Conservation (phyloP, 179 eudicot genomes). For the Silene noctiflora region DNA sequence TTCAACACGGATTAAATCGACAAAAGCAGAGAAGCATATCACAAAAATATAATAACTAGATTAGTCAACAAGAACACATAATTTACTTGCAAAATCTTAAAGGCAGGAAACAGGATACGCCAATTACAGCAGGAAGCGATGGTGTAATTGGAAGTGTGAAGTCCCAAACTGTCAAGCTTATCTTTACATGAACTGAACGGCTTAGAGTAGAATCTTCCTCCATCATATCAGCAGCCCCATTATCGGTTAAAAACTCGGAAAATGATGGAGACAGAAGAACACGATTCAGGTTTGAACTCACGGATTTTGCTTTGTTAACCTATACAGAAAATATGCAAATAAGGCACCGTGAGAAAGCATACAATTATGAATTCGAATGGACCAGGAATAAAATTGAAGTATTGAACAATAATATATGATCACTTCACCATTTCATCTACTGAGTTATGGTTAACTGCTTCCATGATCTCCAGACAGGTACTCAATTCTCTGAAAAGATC, state of each 20-base stretch:
- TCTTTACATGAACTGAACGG: conserved; percentile 65
- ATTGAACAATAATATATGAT: background rate
- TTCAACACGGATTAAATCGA: background rate
- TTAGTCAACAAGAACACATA: conserved; percentile 6
- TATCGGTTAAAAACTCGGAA: conserved; percentile 70
- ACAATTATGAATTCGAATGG: conserved; percentile 7
- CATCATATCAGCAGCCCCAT: conserved; percentile 84
- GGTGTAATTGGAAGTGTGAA: conserved; percentile 86
- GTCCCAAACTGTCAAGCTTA: conserved; percentile 91
- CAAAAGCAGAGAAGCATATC: background rate
- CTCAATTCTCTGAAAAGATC: conserved; percentile 61
- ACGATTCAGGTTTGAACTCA: conserved; percentile 65
- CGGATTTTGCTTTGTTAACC: conserved; percentile 81
- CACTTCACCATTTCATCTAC: conserved; percentile 66
- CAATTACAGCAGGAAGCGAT: conserved; percentile 96
- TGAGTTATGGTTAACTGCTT: conserved; percentile 54
- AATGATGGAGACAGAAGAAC: conserved; percentile 77
- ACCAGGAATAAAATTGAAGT: background rate
- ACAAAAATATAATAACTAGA: background rate
- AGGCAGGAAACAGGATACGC: conserved; percentile 66
- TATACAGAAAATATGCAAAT: conserved; percentile 37
- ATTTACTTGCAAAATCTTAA: conserved; percentile 2
- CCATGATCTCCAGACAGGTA: conserved; percentile 72
- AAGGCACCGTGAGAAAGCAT: conserved; percentile 22
- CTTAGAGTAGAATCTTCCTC: conserved; percentile 75